Conservation (phyloP, 306 rosid species). For the Gastrolobium villosum region DNA sequence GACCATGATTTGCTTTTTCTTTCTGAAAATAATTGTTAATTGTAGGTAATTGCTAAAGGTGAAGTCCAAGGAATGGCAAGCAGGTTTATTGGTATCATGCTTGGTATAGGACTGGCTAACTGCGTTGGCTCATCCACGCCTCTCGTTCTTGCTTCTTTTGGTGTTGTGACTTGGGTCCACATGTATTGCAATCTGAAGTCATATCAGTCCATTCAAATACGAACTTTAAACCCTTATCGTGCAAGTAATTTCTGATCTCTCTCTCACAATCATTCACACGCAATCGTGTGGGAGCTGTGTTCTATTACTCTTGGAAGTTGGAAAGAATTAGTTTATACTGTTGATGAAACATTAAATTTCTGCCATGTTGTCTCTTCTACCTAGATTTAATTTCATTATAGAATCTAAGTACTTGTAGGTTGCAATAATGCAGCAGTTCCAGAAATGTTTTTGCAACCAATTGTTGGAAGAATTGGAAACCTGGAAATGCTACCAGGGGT, state of each 20-base stretch:
- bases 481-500: constrained; percentile 41
- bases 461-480: constrained; percentile 30
- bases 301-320: constrained; percentile 13
- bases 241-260: constrained; percentile 73
- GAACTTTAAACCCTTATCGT: constrained; percentile 95
- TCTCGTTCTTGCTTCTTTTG: constrained; percentile 78
- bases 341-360: constrained; percentile 5
- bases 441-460: constrained; percentile 18
- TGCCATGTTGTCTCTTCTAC: constrained; percentile 12
- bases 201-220: constrained; percentile 83
- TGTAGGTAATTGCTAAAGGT: constrained; percentile 97
- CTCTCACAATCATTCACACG: constrained; percentile 23
- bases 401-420: constrained; percentile 31
- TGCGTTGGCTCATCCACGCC: constrained; percentile 79
- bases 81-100: constrained; percentile 82
- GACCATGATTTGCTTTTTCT: too few species aligned
- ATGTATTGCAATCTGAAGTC: constrained; percentile 98
- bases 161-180: constrained; percentile 86
- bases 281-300: constrained; percentile 27
- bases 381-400: constrained; percentile 24
- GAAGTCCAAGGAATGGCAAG: constrained; percentile 99
- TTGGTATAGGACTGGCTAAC: constrained; percentile 90
- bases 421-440: constrained; percentile 26
- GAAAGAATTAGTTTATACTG: constrained; percentile 8
- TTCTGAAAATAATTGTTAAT: constrained; percentile 40